phyloP scores from a whole-genome alignment of 306 rosid genomes.

The Acacia acuminata region DNA sequence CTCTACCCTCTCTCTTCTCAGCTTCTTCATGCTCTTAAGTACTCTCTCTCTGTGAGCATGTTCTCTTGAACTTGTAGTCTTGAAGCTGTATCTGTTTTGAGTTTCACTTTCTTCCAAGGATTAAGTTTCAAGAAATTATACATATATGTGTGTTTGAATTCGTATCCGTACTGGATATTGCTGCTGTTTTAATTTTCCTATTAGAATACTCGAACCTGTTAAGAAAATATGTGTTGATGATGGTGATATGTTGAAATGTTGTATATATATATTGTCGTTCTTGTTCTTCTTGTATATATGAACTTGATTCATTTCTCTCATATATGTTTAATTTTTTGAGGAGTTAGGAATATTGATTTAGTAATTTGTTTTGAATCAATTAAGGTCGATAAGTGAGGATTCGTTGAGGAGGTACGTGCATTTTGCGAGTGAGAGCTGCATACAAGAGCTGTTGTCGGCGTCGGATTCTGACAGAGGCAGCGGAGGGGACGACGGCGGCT shows the following conservation, averaged over 20 bases:
- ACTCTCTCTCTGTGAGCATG: not conserved
- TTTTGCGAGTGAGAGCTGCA: conserved; percentile 83
- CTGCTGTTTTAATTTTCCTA: not conserved
- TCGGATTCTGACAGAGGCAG: conserved; percentile 60
- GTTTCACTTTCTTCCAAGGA: not conserved
- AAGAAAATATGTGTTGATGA: not conserved
- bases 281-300: not conserved
- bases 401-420: conserved; percentile 75
- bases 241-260: not conserved
- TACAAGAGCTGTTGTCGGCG: conserved; percentile 79
- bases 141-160: not conserved
- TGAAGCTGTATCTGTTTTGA: not conserved
- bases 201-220: not conserved
- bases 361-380: not conserved
- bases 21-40: too few relatives aligned
- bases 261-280: not conserved
- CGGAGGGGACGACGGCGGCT: conserved; percentile 56
- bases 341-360: not conserved
- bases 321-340: too few relatives aligned
- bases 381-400: conserved; percentile 92
- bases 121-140: too few relatives aligned
- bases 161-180: not conserved
- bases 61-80: not conserved
- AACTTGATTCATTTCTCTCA: not conserved
- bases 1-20: not conserved